Evolutionary conservation across 1,284 basidiomycete species (phyloP).

Genomic region (Peniophora sp.): DNA sequence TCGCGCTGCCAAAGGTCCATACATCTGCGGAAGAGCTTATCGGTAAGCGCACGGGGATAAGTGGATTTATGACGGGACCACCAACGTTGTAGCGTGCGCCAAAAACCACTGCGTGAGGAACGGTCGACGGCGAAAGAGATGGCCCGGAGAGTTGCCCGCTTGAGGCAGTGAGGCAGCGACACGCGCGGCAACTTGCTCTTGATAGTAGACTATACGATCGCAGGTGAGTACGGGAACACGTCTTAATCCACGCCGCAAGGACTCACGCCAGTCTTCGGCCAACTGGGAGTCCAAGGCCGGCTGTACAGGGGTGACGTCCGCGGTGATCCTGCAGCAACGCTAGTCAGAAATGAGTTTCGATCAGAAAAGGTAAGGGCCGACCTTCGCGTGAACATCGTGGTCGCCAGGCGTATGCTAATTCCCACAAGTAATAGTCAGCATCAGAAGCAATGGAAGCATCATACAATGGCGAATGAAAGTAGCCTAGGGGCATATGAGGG

Average conservation of each 20-base stretch:
- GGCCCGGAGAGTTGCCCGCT: constrained; percentile 31
- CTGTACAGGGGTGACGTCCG: constrained; percentile 5
- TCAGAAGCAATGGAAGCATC: too few relatives aligned
- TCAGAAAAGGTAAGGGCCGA: constrained; percentile 27
- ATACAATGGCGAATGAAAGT: not conserved
- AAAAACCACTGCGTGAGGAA: constrained; percentile 68
- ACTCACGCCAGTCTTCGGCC: constrained; percentile 70
- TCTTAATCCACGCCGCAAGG: not conserved
- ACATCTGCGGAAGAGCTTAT: constrained; percentile 35
- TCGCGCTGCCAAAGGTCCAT: constrained; percentile 61
- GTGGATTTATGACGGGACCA: not conserved
- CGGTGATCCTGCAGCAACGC: not conserved
- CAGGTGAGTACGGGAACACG: constrained; percentile 7
- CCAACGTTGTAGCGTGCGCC: constrained; percentile 51
- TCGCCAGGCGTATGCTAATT: constrained; percentile 55
- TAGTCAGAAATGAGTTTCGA: constrained; percentile 19
- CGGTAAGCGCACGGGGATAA: constrained; percentile 5
- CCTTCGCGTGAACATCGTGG: constrained; percentile 60
- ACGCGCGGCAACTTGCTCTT: constrained; percentile 49
- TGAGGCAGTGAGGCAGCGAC: constrained; percentile 32
- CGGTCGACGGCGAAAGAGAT: constrained; percentile 54
- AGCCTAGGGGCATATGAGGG: constrained; percentile 7
- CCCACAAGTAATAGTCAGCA: too few relatives aligned
- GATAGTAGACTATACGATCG: constrained; percentile 46
- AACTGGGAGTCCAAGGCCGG: constrained; percentile 58